These are phyloP conservation scores for Lyophyllum semitale DNA, from an alignment of 768 basidiomycete genomes.

Conservation along the genomic window DNA sequence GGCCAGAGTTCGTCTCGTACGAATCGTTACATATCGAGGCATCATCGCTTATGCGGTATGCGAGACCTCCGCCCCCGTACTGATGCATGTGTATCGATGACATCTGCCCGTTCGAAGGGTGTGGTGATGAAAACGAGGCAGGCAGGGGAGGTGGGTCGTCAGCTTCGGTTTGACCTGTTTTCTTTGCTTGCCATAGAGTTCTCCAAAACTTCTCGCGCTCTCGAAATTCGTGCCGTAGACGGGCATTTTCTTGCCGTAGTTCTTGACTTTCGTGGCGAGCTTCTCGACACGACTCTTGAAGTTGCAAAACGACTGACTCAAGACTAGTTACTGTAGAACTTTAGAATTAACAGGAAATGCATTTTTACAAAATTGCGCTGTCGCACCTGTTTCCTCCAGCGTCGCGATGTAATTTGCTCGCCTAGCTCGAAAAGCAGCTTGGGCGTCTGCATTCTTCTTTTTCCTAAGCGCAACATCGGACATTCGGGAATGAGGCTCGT, in stretches of 20 bases:
- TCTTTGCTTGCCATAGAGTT: conserved; percentile 66
- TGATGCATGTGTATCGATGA: conserved; percentile 33
- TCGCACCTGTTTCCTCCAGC: conserved; percentile 75
- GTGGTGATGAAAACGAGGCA: conserved; percentile 41
- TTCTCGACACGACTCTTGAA: conserved; percentile 80
- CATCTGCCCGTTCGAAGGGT: conserved; percentile 33
- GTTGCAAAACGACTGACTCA: conserved; percentile 80
- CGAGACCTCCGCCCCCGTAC: conserved; percentile 38
- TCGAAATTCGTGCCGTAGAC: conserved; percentile 61
- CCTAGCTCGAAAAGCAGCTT: conserved; percentile 81
- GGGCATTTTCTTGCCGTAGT: conserved; percentile 64
- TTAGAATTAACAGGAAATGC: conserved; percentile 15
- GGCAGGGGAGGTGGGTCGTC: conserved; percentile 56
- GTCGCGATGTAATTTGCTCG: conserved; percentile 87
- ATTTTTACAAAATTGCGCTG: conserved; percentile 12
- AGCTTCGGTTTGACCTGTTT: conserved; percentile 52
- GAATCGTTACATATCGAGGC: conserved; percentile 42
- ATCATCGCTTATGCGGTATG: conserved; percentile 54
- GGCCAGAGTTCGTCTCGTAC: conserved; percentile 41
- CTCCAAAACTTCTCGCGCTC: conserved; percentile 79
- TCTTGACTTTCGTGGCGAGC: conserved; percentile 61
- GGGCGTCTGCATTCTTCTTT: conserved; percentile 90
- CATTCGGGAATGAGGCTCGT: conserved; percentile 43
- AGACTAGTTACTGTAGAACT: conserved; percentile 67
- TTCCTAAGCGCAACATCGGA: conserved; percentile 75